These are phyloP conservation scores for Sphagnum contortum DNA, from an alignment of 225 moss, liverwort and hornwort genomes.

Conservation along the genomic window DNA sequence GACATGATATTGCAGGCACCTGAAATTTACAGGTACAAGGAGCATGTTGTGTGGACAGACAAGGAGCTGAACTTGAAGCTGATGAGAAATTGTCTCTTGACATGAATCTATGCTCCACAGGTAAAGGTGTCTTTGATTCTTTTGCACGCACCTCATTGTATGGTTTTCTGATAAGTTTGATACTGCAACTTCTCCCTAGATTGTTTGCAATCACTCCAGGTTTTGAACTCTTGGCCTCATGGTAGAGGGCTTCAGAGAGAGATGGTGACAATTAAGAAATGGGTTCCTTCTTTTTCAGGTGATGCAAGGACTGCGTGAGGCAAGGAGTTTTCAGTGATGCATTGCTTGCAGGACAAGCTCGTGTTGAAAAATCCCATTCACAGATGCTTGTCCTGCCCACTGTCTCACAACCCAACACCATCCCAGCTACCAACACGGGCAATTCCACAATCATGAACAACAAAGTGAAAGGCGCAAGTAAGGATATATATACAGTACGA, in stretches of 20 bases:
- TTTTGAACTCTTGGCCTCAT: too few species aligned
- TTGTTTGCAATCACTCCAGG: too few species aligned
- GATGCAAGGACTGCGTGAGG: slow-evolving; percentile 90
- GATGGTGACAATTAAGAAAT: too few species aligned
- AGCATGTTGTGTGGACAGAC: slow-evolving; percentile 97
- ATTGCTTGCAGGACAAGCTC: slow-evolving; percentile 55
- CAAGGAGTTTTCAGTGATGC: slow-evolving; percentile 76
- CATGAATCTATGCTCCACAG: slow-evolving; percentile 84
- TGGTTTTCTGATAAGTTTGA: too few species aligned
- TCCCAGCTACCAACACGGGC: not conserved
- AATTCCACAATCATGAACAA: too few species aligned
- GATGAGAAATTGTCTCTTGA: slow-evolving; percentile 88
- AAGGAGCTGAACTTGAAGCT: slow-evolving; percentile 84
- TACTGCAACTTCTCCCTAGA: too few species aligned
- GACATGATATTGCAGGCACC: not conserved
- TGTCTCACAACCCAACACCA: slow-evolving; percentile 14
- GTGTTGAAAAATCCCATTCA: slow-evolving; percentile 47
- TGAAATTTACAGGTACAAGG: slow-evolving; percentile 63
- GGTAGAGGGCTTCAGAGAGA: too few species aligned
- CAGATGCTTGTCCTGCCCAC: slow-evolving; percentile 29
- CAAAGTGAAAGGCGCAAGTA: too few species aligned
- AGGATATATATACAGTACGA: too few species aligned
- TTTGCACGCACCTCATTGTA: not conserved
- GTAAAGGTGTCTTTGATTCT: slow-evolving; percentile 15
- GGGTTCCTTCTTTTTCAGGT: slow-evolving; percentile 27